Base-by-base conservation (phyloP, 1,139 yeast genomes). In the Hansenula sp. region DNA sequence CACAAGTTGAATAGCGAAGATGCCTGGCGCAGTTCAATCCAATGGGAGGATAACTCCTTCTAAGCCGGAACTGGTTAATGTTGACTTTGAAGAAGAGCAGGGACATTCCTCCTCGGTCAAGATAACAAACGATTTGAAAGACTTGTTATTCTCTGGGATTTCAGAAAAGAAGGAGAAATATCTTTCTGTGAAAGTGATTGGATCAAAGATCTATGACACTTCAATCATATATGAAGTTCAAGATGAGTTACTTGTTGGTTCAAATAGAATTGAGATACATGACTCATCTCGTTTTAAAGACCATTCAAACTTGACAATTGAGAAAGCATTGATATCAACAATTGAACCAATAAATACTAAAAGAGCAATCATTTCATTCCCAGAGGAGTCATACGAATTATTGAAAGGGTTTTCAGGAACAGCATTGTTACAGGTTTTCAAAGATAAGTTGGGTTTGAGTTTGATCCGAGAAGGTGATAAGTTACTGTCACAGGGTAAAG, bases 401-500 rank as follows among this genome's bases (percentile, higher is more conserved):
- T 26, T 55, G 37, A 50, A 48, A 17, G 38, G 38, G 4, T 43
- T 42, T 14, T 37, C 51, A 1, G 52, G 53, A 4, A 18, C 13
- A 4, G 46, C 47, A 20, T 36, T 55, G 8, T 31, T 40, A 4
- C 18, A 35, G 0, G 34, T 44, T 2, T 32, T 55, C 27, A 40
- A 20, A 6, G 37, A 37, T 1, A 34, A 29, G 6, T 27, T 50
- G 30, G 42, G 42, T 2, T 16, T 51, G 12, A 41, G 41, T 6
- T 16, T 56, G 3, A 32, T 55, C 3, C 55, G 48, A 36, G 52
- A 50, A 33, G 53, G 54, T 24, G 52, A 53, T 32, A 13, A 20
- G 17, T 11, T 29, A 12, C 29, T 47, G 18, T 34, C 44, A 6
- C 70, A 74, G 50, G 84, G 82, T 3, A 54, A 53, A 9, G 72